Conservation (phyloP, 2,329 filamentous ascomycete species). For the Fusarium equiseti region DNA sequence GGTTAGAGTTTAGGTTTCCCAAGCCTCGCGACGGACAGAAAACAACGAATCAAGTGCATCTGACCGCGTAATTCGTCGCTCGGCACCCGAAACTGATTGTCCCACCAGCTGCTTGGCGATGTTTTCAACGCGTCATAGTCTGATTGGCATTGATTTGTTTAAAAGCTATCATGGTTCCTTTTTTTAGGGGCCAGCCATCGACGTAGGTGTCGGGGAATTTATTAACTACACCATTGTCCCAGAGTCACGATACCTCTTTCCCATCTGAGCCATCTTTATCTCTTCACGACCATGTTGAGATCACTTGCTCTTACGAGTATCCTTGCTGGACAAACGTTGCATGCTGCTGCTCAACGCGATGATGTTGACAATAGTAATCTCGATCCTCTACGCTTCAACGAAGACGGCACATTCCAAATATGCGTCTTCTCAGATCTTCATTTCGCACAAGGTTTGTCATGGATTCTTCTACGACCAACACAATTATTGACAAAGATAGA, state of each 20-base stretch:
- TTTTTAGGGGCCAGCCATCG: neutral
- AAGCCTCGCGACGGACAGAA: neutral
- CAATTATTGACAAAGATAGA: conserved; percentile 12
- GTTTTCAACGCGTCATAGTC: conserved; percentile 28
- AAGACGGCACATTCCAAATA: conserved; percentile 34
- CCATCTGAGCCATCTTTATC: neutral
- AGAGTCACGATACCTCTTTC: neutral
- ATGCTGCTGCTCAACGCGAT: conserved; percentile 6
- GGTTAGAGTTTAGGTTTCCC: conserved; percentile 23
- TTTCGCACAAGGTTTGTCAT: conserved; percentile 28
- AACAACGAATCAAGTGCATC: conserved; percentile 10
- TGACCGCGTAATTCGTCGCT: conserved; percentile 25
- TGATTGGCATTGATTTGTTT: neutral
- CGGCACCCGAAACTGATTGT: conserved; percentile 17
- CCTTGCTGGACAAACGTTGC: conserved; percentile 5
- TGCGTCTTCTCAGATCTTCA: conserved; percentile 38
- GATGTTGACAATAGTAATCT: conserved; percentile 26
- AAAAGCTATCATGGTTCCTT: conserved; percentile 2
- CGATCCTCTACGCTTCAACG: conserved; percentile 27
- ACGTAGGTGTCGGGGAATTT: neutral
- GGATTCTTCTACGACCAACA: fast-evolving
- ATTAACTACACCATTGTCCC: neutral
- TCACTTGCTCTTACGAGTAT: conserved; percentile 9
- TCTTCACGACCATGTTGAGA: conserved; percentile 14
- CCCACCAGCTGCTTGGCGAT: conserved; percentile 13